Evolutionary conservation across 2,329 filamentous ascomycete species (phyloP).

Genomic region (Cladobotryum protrusum): DNA sequence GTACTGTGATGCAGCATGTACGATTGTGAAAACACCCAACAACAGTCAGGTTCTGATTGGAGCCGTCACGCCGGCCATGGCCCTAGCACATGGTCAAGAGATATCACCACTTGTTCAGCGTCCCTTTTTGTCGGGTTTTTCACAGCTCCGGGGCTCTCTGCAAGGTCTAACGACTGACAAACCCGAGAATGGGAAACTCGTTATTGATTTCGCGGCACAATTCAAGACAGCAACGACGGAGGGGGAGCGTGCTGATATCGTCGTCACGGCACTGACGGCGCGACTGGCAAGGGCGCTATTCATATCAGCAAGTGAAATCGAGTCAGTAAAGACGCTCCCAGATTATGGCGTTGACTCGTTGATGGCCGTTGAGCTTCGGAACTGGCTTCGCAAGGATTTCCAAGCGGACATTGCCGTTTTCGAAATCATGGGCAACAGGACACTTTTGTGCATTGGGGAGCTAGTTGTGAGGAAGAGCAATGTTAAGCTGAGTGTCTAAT

Average conservation of each 20-base stretch:
- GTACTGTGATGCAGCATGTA: neutral
- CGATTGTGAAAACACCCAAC: too few species aligned
- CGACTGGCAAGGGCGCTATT: constrained; percentile 29
- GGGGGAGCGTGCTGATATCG: neutral
- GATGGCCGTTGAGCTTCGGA: constrained; percentile 38
- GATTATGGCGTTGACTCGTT: constrained; percentile 26
- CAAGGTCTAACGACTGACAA: neutral
- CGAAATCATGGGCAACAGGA: constrained; percentile 26
- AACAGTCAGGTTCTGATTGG: constrained; percentile 1
- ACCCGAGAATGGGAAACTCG: neutral
- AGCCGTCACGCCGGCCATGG: neutral
- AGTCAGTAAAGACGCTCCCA: constrained; percentile 15
- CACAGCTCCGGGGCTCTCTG: neutral
- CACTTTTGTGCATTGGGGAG: too few species aligned
- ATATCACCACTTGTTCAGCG: too few species aligned
- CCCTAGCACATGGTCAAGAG: too few species aligned
- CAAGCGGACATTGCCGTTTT: constrained; percentile 30
- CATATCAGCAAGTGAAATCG: constrained; percentile 20
- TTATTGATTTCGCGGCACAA: neutral
- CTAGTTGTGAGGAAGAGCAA: too few species aligned
- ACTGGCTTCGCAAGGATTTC: constrained; percentile 33
- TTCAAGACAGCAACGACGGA: neutral
- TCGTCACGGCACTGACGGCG: constrained; percentile 17
- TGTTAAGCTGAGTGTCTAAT: too few species aligned
- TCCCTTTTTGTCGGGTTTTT: neutral